Evolutionary conservation across 805 yeast genomes (phyloP), one percentile per base, ranked within the genome.

Genomic region (Candida mattraensis): DNA sequence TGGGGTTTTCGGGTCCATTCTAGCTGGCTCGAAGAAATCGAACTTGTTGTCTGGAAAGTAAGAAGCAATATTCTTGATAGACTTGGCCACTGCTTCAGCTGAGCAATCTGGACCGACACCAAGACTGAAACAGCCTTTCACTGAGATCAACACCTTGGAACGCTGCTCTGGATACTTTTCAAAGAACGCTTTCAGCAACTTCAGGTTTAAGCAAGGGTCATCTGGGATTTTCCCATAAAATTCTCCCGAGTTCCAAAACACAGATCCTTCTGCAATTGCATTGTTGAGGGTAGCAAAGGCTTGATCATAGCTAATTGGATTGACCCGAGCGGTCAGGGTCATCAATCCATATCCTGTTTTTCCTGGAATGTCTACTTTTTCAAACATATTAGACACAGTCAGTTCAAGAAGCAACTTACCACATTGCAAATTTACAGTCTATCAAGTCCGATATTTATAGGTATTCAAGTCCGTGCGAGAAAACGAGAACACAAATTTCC

Each of bases 311-410:
- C 82, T 71, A 21, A 72, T 58, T 21, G 86, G 87, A 0, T 50
- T 56, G 0, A 80, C 74, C 24, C 71, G 69, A 86, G 85, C 78
- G 1, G 95, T 84, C 56, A 85, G 68, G 37, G 83, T 75, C 96
- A 88, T 86, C 44, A 87, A 70, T 28, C 96, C 96, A 47, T 74
- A 78, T 28, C 95, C 95, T 37, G 65, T 63, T 21, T 48, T 48
- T 14, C 55, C 55, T n/a, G n/a, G n/a, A n/a, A n/a, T n/a, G n/a
- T n/a, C n/a, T n/a, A n/a, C n/a, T n/a, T n/a, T n/a, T n/a, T n/a
- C n/a, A n/a, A n/a, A n/a, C n/a, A n/a, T n/a, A n/a, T n/a, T n/a
- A n/a, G n/a, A n/a, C n/a, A n/a, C n/a, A n/a, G n/a, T n/a, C n/a
- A n/a, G n/a, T n/a, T n/a, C n/a, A n/a, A n/a, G n/a, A n/a, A n/a